A percentile compares a stretch with the other conserved stretches of the same genome.
phyloP scores from a whole-genome alignment of 1,284 basidiomycete species.

The Irpex sp. region DNA sequence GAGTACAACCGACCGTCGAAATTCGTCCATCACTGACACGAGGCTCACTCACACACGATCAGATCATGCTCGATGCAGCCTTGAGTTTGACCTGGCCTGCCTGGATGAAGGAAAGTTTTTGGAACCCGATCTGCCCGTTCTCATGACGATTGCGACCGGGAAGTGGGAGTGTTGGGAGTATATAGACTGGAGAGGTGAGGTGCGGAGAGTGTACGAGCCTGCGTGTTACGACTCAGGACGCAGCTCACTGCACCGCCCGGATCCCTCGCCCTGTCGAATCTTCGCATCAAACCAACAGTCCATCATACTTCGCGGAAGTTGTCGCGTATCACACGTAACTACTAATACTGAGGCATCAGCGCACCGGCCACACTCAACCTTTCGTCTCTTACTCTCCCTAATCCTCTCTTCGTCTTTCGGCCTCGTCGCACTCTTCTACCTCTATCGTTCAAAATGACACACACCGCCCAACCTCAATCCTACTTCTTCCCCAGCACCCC shows the following conservation, averaged over 20 bases:
- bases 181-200: not conserved
- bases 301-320: not conserved
- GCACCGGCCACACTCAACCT: no score
- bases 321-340: not conserved
- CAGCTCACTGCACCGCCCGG: not conserved
- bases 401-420: not conserved
- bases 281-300: not conserved
- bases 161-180: not conserved
- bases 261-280: not conserved
- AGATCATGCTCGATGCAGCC: not conserved
- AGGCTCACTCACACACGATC: not conserved
- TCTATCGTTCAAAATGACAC: slow-evolving; percentile 14
- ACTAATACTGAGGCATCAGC: no score
- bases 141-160: not conserved
- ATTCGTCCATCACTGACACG: not conserved
- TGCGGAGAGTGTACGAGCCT: not conserved
- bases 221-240: not conserved
- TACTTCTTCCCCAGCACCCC: slow-evolving; percentile 17
- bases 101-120: not conserved
- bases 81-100: not conserved
- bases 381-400: not conserved
- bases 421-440: not conserved
- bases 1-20: slow-evolving; percentile 2
- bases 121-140: not conserved
- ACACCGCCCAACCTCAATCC: slow-evolving; percentile 12